Evolutionary conservation across 78 protist genomes (phyloP).

Genomic region (Trichosphaerium sp.): DNA sequence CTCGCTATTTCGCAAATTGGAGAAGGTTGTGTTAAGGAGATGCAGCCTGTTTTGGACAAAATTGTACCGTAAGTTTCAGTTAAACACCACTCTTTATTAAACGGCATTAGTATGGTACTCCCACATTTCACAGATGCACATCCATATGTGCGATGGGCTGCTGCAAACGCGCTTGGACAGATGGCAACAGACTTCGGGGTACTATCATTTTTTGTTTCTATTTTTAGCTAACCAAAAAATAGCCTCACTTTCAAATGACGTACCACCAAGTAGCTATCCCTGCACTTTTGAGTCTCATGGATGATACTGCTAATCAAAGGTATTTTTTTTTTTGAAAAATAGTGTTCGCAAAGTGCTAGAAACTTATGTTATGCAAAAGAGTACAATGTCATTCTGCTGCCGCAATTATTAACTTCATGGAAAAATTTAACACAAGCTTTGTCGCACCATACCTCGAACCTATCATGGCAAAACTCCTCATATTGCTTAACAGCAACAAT

Average conservation of each 20-base stretch:
- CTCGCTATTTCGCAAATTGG: constrained; percentile 5
- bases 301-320: constrained; percentile 15
- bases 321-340: too few species aligned
- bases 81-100: too few species aligned
- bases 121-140: constrained; percentile 52
- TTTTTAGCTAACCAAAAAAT: not conserved
- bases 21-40: constrained; percentile 30
- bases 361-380: too few species aligned
- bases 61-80: constrained; percentile 5
- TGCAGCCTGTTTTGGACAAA: not conserved
- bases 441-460: constrained; percentile 38
- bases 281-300: constrained; percentile 17
- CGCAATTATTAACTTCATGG: constrained; percentile 60
- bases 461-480: not conserved
- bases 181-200: constrained; percentile 64
- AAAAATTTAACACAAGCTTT: not conserved
- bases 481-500: constrained; percentile 7
- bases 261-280: constrained; percentile 14
- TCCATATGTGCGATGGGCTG: constrained; percentile 81
- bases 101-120: too few species aligned
- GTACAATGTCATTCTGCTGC: constrained; percentile 64
- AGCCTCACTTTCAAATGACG: constrained; percentile 9
- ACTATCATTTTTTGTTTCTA: too few species aligned
- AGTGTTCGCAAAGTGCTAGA: too few species aligned
- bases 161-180: constrained; percentile 76